These are phyloP conservation scores for Cladosporium phlei DNA, from an alignment of 2,329 filamentous ascomycete species.

Conservation along the genomic window DNA sequence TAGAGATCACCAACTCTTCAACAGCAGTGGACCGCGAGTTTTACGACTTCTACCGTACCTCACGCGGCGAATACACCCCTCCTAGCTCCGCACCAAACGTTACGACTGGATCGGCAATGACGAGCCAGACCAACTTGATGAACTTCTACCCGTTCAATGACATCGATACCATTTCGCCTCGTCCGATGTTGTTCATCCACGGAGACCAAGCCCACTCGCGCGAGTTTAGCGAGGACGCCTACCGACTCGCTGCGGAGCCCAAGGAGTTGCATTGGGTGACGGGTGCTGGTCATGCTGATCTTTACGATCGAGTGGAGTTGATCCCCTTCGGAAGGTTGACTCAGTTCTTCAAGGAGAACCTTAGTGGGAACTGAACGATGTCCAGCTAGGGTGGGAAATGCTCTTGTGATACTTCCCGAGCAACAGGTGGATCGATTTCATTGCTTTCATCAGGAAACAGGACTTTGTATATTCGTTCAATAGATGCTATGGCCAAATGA, in stretches of 20 bases:
- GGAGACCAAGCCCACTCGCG: slow-evolving; percentile 11
- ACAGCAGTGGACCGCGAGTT: slow-evolving; percentile 8
- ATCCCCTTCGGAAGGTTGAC: slow-evolving; percentile 11
- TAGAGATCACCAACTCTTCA: slow-evolving; percentile 7
- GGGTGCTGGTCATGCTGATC: slow-evolving; percentile 11
- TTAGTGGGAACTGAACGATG: neutral
- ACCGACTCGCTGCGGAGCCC: slow-evolving; percentile 10
- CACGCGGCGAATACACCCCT: slow-evolving; percentile 9
- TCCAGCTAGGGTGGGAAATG: no score
- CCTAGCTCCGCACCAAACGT: slow-evolving; percentile 6
- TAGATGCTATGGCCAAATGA: no score
- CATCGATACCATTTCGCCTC: slow-evolving; percentile 14
- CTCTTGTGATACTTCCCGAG: no score
- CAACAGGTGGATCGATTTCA: no score
- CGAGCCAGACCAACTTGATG: slow-evolving; percentile 10
- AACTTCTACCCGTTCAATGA: slow-evolving; percentile 16
- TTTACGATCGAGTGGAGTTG: slow-evolving; percentile 13
- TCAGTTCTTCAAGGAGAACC: slow-evolving; percentile 3
- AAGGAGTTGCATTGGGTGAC: slow-evolving; percentile 12
- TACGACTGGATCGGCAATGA: slow-evolving; percentile 4
- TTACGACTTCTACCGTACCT: slow-evolving; percentile 15
- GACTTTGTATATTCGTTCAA: no score
- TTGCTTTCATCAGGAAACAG: no score
- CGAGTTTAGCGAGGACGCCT: slow-evolving; percentile 15
- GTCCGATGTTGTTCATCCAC: slow-evolving; percentile 13